These are phyloP conservation scores for Pythium myriotylum DNA, from an alignment of 352 stramenopile species.

Conservation along the genomic window DNA sequence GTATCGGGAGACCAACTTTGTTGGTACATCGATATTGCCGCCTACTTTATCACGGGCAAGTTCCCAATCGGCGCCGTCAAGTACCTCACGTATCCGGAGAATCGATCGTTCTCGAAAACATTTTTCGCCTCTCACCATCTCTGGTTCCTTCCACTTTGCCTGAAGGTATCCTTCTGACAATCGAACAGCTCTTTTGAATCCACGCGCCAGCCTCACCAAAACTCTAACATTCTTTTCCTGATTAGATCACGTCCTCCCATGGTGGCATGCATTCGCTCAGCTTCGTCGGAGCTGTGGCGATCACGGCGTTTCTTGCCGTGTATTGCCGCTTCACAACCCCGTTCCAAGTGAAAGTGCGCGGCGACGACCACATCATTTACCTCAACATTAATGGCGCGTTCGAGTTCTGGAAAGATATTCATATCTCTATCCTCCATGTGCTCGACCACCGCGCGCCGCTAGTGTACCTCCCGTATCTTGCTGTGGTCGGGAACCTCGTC, in stretches of 20 bases:
- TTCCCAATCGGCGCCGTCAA: conserved; percentile 90
- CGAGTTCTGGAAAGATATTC: conserved; percentile 84
- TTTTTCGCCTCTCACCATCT: conserved; percentile 85
- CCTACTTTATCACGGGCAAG: conserved; percentile 72
- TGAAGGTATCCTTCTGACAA: conserved; percentile 58
- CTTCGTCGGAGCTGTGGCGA: conserved; percentile 52
- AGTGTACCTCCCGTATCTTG: conserved; percentile 75
- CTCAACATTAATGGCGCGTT: conserved; percentile 84
- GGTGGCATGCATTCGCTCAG: conserved; percentile 77
- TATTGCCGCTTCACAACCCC: conserved; percentile 65
- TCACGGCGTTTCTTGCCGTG: conserved; percentile 64
- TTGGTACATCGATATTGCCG: conserved; percentile 90
- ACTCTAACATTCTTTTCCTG: conserved; percentile 1
- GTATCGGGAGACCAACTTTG: conserved; percentile 93
- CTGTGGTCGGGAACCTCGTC: conserved; percentile 63
- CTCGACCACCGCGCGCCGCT: conserved; percentile 69
- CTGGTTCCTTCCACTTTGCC: conserved; percentile 82
- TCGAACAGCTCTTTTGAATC: no score
- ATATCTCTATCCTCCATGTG: conserved; percentile 70
- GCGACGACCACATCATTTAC: conserved; percentile 73
- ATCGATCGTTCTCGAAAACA: conserved; percentile 77
- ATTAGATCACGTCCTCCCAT: conserved; percentile 61
- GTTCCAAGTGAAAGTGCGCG: conserved; percentile 64
- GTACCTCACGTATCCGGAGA: conserved; percentile 88
- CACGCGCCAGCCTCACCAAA: no score